A percentile compares a stretch with the other conserved stretches of the same genome.
Evolutionary conservation across 2,329 filamentous ascomycete genomes (phyloP).

Genomic region (Aplosporella prunicola): DNA sequence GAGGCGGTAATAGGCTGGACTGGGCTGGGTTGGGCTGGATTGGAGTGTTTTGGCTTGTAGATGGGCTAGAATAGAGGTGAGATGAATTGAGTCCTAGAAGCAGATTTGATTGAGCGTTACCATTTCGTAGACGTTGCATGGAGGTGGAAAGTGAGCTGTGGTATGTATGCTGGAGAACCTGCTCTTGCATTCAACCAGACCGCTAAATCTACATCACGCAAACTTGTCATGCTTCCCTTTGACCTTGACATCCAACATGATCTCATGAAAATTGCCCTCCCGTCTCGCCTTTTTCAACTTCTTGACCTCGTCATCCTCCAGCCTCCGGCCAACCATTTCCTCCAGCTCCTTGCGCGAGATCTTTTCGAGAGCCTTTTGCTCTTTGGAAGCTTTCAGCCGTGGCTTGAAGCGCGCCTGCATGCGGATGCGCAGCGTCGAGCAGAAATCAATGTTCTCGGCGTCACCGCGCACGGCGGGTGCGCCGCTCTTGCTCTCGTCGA

Average conservation of each 20-base stretch:
- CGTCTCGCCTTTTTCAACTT: slow-evolving; percentile 70
- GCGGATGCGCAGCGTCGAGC: slow-evolving; percentile 67
- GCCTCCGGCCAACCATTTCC: slow-evolving; percentile 61
- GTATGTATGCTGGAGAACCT: too few species aligned
- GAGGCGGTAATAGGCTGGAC: too few species aligned
- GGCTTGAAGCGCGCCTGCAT: slow-evolving; percentile 97
- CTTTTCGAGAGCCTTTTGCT: slow-evolving; percentile 74
- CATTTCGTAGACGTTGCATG: too few species aligned
- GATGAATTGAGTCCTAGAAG: too few species aligned
- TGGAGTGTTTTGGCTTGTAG: too few species aligned
- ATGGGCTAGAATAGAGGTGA: too few species aligned
- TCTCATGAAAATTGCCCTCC: slow-evolving; percentile 86
- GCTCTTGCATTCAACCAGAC: too few species aligned
- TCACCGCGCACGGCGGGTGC: slow-evolving; percentile 57
- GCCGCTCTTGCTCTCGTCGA: slow-evolving; percentile 32
- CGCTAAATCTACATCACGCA: too few species aligned
- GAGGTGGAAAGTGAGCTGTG: too few species aligned
- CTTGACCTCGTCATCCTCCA: slow-evolving; percentile 81
- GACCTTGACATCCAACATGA: slow-evolving; percentile 73
- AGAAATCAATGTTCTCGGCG: slow-evolving; percentile 55
- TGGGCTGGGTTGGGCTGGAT: too few species aligned
- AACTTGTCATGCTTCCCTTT: slow-evolving; percentile 92
- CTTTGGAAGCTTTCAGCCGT: slow-evolving; percentile 65
- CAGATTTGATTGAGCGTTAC: too few species aligned
- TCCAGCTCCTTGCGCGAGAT: slow-evolving; percentile 81